Percentiles rank a stretch among this genome's conserved stretches.
Evolutionary conservation across 2,329 filamentous ascomycete species (phyloP).

Genomic region (Trichoderma atrobrunneum): DNA sequence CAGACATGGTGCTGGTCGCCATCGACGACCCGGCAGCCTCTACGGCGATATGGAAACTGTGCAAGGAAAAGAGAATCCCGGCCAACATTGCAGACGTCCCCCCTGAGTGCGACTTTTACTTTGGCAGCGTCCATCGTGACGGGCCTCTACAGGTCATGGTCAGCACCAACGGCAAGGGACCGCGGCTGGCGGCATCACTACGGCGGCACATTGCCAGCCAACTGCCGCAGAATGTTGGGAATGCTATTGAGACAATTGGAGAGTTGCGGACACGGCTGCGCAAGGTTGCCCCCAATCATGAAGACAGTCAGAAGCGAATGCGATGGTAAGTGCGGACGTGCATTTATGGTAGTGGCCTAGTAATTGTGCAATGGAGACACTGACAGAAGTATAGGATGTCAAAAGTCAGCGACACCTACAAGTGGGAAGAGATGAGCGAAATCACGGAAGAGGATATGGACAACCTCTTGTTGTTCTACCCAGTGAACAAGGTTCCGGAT

Average conservation of each 20-base stretch:
- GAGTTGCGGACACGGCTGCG: slow-evolving; percentile 75
- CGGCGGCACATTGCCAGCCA: slow-evolving; percentile 73
- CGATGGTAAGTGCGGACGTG: slow-evolving; percentile 59
- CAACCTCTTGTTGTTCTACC: slow-evolving; percentile 73
- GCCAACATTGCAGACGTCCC: slow-evolving; percentile 98
- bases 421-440: slow-evolving; percentile 76
- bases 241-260: slow-evolving; percentile 82
- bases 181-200: slow-evolving; percentile 83
- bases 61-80: slow-evolving; percentile 77
- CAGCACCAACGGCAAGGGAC: slow-evolving; percentile 95
- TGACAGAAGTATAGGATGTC: slow-evolving; percentile 66
- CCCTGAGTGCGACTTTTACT: slow-evolving; percentile 97
- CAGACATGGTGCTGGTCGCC: slow-evolving; percentile 86
- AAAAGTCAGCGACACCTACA: slow-evolving; percentile 83
- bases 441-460: slow-evolving; percentile 85
- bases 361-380: background rate
- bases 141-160: slow-evolving; percentile 98
- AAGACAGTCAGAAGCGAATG: slow-evolving; percentile 85
- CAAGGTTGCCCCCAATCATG: slow-evolving; percentile 66
- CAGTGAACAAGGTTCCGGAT: slow-evolving; percentile 51
- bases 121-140: slow-evolving; percentile 91
- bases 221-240: slow-evolving; percentile 76
- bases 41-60: slow-evolving; percentile 86
- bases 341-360: background rate
- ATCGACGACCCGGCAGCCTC: slow-evolving; percentile 94